Conservation (phyloP, 805 yeast species). For the Ogataea methylovora region DNA sequence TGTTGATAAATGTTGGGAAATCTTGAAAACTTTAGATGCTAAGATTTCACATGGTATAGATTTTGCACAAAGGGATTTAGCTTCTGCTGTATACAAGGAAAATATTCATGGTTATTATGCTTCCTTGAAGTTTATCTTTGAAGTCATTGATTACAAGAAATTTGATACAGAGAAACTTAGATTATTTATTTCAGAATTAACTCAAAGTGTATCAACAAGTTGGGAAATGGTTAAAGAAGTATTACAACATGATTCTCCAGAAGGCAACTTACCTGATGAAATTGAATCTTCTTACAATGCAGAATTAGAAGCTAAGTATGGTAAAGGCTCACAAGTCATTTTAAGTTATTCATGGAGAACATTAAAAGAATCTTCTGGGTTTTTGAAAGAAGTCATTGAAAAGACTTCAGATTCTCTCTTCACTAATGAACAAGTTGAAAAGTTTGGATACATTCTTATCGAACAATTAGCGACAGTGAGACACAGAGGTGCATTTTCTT, state of each 20-base stretch:
- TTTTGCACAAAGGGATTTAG: slow-evolving; percentile 27
- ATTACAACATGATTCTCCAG: slow-evolving; percentile 64
- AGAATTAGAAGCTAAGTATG: slow-evolving; percentile 23
- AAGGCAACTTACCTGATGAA: slow-evolving; percentile 49
- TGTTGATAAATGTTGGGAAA: slow-evolving; percentile 12
- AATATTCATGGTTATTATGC: slow-evolving; percentile 69
- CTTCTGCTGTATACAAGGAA: slow-evolving; percentile 36
- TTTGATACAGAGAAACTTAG: slow-evolving; percentile 1
- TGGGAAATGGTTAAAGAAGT: slow-evolving; percentile 44
- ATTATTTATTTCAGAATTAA: slow-evolving; percentile 4
- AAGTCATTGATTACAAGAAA: slow-evolving; percentile 10
- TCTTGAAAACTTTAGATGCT: slow-evolving; percentile 24
- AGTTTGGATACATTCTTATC: slow-evolving; percentile 47
- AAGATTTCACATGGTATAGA: slow-evolving; percentile 27
- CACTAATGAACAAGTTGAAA: slow-evolving; percentile 18
- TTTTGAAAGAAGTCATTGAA: slow-evolving; percentile 40
- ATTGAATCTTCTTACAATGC: slow-evolving; percentile 30
- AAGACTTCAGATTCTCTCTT: slow-evolving; percentile 19
- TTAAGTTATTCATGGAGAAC: slow-evolving; percentile 78
- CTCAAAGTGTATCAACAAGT: slow-evolving; percentile 5
- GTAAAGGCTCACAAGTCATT: slow-evolving; percentile 36
- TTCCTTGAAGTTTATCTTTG: slow-evolving; percentile 37
- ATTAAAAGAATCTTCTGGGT: slow-evolving; percentile 61
- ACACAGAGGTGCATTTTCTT: slow-evolving; percentile 89
- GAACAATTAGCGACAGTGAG: slow-evolving; percentile 66